These are phyloP conservation scores for Neopestalotiopsis clavispora DNA, from an alignment of 2,329 filamentous ascomycete species.

Conservation along the genomic window DNA sequence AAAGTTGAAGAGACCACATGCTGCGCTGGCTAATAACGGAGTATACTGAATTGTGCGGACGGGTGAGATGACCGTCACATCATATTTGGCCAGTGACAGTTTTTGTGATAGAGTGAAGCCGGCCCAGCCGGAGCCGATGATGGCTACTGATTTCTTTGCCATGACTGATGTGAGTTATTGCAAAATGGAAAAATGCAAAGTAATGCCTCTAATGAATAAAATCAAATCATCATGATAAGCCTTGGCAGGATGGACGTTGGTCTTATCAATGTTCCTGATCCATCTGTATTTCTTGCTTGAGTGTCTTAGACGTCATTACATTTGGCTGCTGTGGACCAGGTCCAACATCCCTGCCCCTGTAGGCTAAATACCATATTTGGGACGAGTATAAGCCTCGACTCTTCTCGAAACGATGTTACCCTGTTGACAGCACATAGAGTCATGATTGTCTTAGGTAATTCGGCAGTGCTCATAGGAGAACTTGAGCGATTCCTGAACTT, in stretches of 20 bases:
- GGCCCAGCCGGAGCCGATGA: conserved; percentile 46
- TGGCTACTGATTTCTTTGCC: conserved; percentile 23
- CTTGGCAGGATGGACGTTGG: not conserved
- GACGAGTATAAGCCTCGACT: not conserved
- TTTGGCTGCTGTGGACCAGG: conserved; percentile 6
- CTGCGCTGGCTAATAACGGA: conserved; percentile 48
- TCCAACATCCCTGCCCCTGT: not conserved
- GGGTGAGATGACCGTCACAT: conserved; percentile 46
- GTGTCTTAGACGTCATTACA: conserved; percentile 11
- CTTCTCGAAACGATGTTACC: not conserved
- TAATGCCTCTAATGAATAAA: not conserved
- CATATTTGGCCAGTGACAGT: conserved; percentile 39
- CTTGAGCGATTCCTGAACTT: not conserved
- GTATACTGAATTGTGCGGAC: conserved; percentile 47
- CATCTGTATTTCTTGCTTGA: not conserved
- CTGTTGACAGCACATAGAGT: not conserved
- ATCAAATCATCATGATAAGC: not conserved
- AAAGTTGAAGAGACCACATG: conserved; percentile 49
- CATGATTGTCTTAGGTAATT: not conserved
- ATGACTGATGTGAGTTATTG: not conserved
- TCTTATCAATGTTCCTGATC: not conserved
- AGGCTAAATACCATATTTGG: not conserved
- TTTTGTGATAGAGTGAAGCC: conserved; percentile 43
- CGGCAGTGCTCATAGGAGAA: not conserved
- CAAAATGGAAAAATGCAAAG: not conserved